Evolutionary conservation across 1,284 basidiomycete species (phyloP), one percentile per base, ranked within the genome.

Genomic region (Phaffia rhodozyma): DNA sequence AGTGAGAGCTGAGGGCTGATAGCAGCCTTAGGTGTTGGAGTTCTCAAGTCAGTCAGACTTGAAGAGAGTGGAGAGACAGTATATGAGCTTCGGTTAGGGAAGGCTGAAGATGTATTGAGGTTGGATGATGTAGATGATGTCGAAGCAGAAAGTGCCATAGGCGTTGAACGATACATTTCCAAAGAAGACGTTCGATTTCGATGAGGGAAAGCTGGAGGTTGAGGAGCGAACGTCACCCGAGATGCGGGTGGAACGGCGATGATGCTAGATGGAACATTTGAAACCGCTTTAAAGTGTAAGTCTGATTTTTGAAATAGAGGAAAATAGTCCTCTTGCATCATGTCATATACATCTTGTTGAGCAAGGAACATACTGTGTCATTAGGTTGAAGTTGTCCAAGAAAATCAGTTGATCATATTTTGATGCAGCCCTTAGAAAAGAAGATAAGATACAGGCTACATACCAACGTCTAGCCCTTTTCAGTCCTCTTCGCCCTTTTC

Each of bases 301-400:
- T 93, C 90, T 49, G 88, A 91, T 66, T 83, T 79, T 70, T 86
- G 83, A 73, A 98, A 97, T 7, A 84, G 84, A 55, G 87, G 84
- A 74, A 93, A 96, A 73, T 96, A 91, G 61, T 88, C 86, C 69
- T 93, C 86, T 69, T 89, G 86, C 89, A 97, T 93, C 61, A 87
- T 83, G 34, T 84, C 81, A 71, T 93, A 89, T 1, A 93, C 84
- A 68, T 92, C 87, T 64, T 80, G 79, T 72, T 97, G 94, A 1
- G 89, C 84, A 2, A 87, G 76, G 74, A 96, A 84, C 21, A 97
- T 86, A 66, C 84, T 85, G 57, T 83, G 79, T 6, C 88, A 82
- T 2, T 53, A 43, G 16, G 38, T 11, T 11, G 11, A 43, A 30
- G 23, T 32, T 3, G 20, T 16, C 7, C 25, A 23, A 1, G 2